Evolutionary conservation across 2,329 filamentous ascomycete species (phyloP), one percentile per base, ranked within the genome.

Genomic region (Cadophora sp.): DNA sequence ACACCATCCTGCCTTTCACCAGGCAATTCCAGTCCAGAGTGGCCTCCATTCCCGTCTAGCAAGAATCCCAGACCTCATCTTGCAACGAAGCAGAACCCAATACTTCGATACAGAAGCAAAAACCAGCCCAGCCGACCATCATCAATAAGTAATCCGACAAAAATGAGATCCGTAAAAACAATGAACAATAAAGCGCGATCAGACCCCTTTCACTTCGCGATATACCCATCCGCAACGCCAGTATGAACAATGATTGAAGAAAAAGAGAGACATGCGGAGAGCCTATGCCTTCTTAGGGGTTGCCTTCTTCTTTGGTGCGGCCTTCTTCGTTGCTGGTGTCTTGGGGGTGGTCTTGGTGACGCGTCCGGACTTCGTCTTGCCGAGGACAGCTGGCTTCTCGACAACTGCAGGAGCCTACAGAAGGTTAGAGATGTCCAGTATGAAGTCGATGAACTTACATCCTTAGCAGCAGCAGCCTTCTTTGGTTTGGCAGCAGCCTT

Each of bases 321-420:
- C 71, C 59, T 71, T 73, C 73, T 80, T 81, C 79, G 86, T 86
- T 69, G 82, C 79, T 60, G 82, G 79, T 46, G 80, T 79, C 73
- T 76, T 76, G 4, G 91, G 90, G 76, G 86, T 89, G 73, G 91
- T 77, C 60, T 92, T 92, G 77, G 87, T 90, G 73, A 92, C 87
- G 70, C 90, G 89, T 55, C 90, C 90, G 48, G 89, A 91, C 84
- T 91, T 92, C 79, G 90, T 92, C 84, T 89, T 92, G 77, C 85
- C 83, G 43, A 91, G 80, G 40, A 90, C 85, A 73, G 87, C 85
- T 69, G 86, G 83, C 78, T 88, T 85, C 68, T 90, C 87, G 68
- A 87, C 85, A 61, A 91, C 83, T 72, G 90, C 90, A 67, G 89
- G 88, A 29, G 88, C 87, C 86, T 89, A 43, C 73, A 73, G 31